A percentile compares a stretch with the other conserved stretches of the same genome.
Conservation (phyloP, 208 protist genomes). For the Naegleria lovaniensis region DNA sequence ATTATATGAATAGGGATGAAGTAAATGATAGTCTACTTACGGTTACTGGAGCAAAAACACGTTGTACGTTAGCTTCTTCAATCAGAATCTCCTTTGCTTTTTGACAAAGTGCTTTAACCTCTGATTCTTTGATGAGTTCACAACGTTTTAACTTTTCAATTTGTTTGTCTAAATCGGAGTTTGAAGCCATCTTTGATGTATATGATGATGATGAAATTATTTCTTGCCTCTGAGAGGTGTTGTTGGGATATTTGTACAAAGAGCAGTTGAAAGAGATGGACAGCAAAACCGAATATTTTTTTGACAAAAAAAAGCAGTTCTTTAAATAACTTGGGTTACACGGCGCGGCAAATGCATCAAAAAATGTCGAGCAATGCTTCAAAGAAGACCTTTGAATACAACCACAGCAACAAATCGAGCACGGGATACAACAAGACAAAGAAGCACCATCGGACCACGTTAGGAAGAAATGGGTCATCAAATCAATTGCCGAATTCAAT, state of each 20-base stretch:
- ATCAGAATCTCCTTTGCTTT: conserved; percentile 70
- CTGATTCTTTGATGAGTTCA: conserved; percentile 78
- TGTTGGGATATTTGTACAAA: background rate
- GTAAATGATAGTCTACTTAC: conserved; percentile 51
- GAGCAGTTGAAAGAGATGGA: no score
- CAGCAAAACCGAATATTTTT: background rate
- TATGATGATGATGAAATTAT: background rate
- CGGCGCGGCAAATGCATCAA: no score
- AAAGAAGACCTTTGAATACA: no score
- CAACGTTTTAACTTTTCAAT: conserved; percentile 90
- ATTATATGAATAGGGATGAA: background rate
- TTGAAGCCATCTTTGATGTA: background rate
- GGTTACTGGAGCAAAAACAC: conserved; percentile 75
- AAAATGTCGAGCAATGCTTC: no score
- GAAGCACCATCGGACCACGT: no score
- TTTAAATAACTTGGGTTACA: no score
- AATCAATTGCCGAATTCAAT: background rate
- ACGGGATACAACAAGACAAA: no score
- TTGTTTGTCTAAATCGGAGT: conserved; percentile 81
- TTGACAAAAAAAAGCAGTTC: background rate
- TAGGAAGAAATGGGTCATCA: no score
- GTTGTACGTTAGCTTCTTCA: conserved; percentile 77
- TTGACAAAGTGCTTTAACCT: conserved; percentile 77
- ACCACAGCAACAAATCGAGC: no score
- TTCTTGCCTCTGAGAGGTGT: background rate